Base-by-base conservation (phyloP, 139 green algal genomes). In the Auxenochlorella pyrenoidosa region DNA sequence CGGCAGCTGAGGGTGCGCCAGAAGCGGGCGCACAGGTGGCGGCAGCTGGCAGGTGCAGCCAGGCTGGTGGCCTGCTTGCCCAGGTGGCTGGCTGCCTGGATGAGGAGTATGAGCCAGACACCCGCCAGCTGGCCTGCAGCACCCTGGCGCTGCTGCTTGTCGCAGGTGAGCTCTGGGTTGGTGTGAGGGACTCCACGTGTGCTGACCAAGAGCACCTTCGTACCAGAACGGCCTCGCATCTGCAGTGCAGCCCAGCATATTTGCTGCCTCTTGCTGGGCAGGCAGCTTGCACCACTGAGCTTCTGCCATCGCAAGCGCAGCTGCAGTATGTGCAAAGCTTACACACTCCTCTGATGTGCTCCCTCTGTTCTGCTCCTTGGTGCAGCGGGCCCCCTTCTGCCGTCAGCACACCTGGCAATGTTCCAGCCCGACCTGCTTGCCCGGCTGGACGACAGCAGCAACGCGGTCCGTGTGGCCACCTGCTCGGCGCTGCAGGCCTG, bases 91-190 rank as follows among this genome's bases (percentile, higher is more conserved):
- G 66, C 22, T 90, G 87, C 63, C 83, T 98, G 85, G 95, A 98
- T 58, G 96, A 98, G 86, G 95, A 98, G 81, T 97, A 94, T 86
- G 96, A 96, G 88, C 87, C 88, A 4, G 95, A 97, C 78, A 92
- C 95, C n/a, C 84, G 95, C 58, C 73, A 91, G 59, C 84, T 90
- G 28, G 91, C 91, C 26, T 97, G 94, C 75, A 81, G 88, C 43
- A 80, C 60, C 5, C 44, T 83, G 15, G 54, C 68, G 40, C 58
- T 82, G 75, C 78, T 91, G 59, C 58, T 92, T 28, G 22, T 24
- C 10, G 47, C 38, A 19, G 83, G 82, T 94, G 82, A 47, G 91
- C 92, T 28, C 36, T 47, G 70, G 70, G n/a, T 44, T 75, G 66
- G 88, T 24, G 44, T 40, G 5, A 16, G 36, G 34, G 0, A n/a